These are phyloP conservation scores for Lithospermum erythrorhizon DNA, from an alignment of 257 asterid genomes.

Conservation along the genomic window DNA sequence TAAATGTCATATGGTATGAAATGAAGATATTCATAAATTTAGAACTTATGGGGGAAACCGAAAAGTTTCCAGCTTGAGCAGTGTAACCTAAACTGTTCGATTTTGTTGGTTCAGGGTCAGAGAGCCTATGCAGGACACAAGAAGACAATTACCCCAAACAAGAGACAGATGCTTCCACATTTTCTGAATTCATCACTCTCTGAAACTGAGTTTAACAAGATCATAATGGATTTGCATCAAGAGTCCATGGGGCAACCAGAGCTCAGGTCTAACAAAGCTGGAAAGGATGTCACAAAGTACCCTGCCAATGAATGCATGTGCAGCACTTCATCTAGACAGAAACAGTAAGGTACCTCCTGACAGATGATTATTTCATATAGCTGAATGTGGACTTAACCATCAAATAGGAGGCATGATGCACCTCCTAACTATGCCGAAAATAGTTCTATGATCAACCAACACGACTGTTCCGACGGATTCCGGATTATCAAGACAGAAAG, in stretches of 20 bases:
- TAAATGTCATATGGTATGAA: no score
- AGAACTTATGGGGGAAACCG: no score
- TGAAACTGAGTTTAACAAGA: constrained; percentile 46
- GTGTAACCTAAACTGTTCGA: background rate
- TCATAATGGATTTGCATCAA: constrained; percentile 51
- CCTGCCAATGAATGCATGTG: constrained; percentile 95
- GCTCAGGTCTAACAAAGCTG: constrained; percentile 56
- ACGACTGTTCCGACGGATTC: background rate
- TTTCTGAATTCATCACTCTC: constrained; percentile 66
- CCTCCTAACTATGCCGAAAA: no score
- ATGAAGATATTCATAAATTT: no score
- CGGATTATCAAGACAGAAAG: background rate
- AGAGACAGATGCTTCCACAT: constrained; percentile 71
- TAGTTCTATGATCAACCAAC: no score
- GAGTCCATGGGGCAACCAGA: constrained; percentile 91
- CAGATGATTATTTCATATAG: no score
- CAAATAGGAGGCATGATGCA: no score
- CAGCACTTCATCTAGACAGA: constrained; percentile 15
- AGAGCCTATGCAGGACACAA: constrained; percentile 91
- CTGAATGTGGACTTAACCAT: no score
- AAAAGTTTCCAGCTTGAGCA: no score
- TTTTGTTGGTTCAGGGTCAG: constrained; percentile 48
- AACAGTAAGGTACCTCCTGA: no score
- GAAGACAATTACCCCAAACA: constrained; percentile 83
- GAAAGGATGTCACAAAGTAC: constrained; percentile 83